Conservation (phyloP, 2,329 filamentous ascomycete species). For the Trichoderma sp. region DNA sequence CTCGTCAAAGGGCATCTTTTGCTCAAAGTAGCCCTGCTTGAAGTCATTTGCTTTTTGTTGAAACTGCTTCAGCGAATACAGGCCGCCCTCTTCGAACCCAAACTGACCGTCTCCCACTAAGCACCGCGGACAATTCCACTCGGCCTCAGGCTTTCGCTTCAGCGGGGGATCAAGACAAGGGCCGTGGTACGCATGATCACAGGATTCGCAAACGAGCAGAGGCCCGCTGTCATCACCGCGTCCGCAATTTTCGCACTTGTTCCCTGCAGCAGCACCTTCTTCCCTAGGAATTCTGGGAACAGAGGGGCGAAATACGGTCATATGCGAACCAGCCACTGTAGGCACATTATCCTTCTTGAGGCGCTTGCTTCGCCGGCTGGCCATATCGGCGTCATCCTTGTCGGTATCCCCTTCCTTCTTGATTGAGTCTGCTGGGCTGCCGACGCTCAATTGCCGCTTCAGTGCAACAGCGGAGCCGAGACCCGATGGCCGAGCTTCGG, state of each 20-base stretch:
- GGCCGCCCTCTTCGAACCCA: constrained; percentile 92
- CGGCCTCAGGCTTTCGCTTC: constrained; percentile 69
- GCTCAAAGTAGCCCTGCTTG: constrained; percentile 89
- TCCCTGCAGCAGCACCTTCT: constrained; percentile 44
- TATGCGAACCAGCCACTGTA: constrained; percentile 92
- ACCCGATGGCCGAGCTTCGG: constrained; percentile 58
- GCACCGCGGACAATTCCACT: constrained; percentile 96
- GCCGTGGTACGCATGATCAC: constrained; percentile 83
- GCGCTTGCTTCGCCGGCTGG: constrained; percentile 84
- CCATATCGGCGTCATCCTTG: constrained; percentile 60
- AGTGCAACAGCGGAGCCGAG: constrained; percentile 58
- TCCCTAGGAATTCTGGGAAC: constrained; percentile 63
- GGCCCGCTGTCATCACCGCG: constrained; percentile 69
- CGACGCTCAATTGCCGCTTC: constrained; percentile 73
- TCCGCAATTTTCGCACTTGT: constrained; percentile 84
- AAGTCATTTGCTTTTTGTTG: constrained; percentile 95
- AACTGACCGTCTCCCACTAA: constrained; percentile 95
- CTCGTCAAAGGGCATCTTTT: constrained; percentile 84
- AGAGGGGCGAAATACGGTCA: constrained; percentile 86
- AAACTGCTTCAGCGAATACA: constrained; percentile 94
- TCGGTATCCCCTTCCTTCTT: constrained; percentile 48
- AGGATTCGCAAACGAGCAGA: constrained; percentile 84
- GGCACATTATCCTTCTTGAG: constrained; percentile 78
- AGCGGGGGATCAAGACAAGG: constrained; percentile 85
- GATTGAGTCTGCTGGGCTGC: constrained; percentile 46